Base-by-base conservation (phyloP, 1,284 basidiomycete genomes). In the Tylopilus sp. region DNA sequence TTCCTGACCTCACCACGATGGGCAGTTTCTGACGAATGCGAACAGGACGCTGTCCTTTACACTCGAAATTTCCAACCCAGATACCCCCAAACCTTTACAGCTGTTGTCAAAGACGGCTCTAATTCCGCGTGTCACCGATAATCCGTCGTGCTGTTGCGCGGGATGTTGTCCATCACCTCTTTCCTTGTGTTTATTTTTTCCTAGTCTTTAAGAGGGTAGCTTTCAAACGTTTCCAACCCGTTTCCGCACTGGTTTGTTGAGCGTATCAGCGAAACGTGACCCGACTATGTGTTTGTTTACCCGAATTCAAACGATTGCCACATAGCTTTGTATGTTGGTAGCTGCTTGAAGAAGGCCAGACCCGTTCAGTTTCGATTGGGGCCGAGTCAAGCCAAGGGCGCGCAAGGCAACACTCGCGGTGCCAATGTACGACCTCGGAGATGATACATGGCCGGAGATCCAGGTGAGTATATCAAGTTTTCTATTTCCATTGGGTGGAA, bases 251-350 rank as follows among this genome's bases (percentile, higher is more conserved):
- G 53, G 44, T 54, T 33, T 48, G 66, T 63, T 49, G 59, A 41
- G 58, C 58, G 26, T 41, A 53, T 54, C 53, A 43, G 46, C 13
- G 21, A 3, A 46, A 51, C 55, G 48, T 52, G 28, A 31, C 37
- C 41, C 23, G 13, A 42, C 39, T 23, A 2, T 29, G 33, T 44
- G n/a, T 53, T 46, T 16, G 12, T 31, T 29, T 42, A 34, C 33
- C 18, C 10, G 28, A 42, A 42, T 28, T 50, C 41, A 35, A 55
- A 37, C 38, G 37, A 30, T 45, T 44, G 46, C 48, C 30, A 42
- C 36, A 49, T 29, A 25, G 16, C 31, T 41, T 30, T 36, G 29
- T 63, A 63, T 65, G 64, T 59, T 48, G 15, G 36, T 66, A 66
- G 29, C 28, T 43, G 19, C 38, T 44, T 15, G 29, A 48, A 45